Conservation (phyloP, 257 asterid species). For the Cinchona pubescens region DNA sequence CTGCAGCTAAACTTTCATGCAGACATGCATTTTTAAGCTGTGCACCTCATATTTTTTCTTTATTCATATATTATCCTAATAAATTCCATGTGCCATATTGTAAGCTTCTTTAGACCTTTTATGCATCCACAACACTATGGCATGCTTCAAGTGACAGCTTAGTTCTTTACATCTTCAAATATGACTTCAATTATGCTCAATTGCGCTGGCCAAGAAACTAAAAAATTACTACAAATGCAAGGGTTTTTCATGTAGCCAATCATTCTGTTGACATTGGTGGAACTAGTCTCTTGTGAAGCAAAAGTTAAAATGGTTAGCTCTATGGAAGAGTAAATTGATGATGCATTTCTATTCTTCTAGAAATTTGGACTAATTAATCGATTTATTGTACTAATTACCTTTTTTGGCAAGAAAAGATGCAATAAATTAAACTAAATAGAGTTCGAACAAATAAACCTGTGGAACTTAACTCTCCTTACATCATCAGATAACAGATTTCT, state of each 20-base stretch:
- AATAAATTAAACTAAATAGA: too few relatives aligned
- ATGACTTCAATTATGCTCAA: not conserved
- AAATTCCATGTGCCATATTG: not conserved
- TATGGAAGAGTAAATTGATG: not conserved
- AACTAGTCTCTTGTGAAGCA: not conserved
- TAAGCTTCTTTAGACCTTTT: not conserved
- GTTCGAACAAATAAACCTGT: too few relatives aligned
- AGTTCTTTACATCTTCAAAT: not conserved
- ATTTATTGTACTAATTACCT: too few relatives aligned
- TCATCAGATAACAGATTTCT: too few relatives aligned
- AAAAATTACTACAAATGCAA: not conserved
- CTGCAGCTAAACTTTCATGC: not conserved
- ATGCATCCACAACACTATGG: not conserved
- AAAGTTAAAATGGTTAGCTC: not conserved
- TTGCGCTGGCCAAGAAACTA: not conserved
- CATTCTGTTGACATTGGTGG: not conserved
- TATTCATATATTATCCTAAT: not conserved
- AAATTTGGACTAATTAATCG: not conserved
- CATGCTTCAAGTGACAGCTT: not conserved
- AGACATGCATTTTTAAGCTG: not conserved
- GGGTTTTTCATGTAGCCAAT: not conserved
- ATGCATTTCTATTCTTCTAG: not conserved
- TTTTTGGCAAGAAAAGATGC: too few relatives aligned
- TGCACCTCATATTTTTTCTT: not conserved
- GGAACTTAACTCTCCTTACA: too few relatives aligned